These are phyloP conservation scores for Rhodotorula graminis DNA, from an alignment of 768 basidiomycete genomes.

Conservation along the genomic window DNA sequence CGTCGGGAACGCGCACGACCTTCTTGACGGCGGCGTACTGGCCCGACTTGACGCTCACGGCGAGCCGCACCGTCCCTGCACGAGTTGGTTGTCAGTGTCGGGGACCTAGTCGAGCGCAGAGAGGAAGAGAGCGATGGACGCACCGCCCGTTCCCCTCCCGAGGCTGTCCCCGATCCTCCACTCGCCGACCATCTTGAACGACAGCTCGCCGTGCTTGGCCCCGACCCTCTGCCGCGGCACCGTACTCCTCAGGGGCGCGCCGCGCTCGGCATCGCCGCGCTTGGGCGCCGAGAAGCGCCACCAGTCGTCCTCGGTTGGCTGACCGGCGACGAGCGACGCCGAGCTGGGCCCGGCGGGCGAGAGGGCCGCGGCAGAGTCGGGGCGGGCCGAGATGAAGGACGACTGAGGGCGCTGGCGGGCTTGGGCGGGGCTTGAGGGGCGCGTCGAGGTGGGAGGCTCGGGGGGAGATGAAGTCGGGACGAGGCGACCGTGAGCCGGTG, in stretches of 20 bases:
- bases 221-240: too few relatives aligned
- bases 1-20: constrained; percentile 60
- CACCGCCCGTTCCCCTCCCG: constrained; percentile 25
- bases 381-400: too few relatives aligned
- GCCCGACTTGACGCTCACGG: constrained; percentile 77
- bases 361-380: background rate
- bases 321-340: background rate
- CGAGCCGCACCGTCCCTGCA: constrained; percentile 81
- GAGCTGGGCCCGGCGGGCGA: background rate
- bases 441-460: background rate
- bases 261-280: background rate
- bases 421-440: too few relatives aligned
- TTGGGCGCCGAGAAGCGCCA: constrained; percentile 1
- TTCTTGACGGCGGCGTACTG: constrained; percentile 93
- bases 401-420: background rate
- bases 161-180: constrained; percentile 24
- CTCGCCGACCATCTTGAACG: constrained; percentile 16
- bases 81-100: background rate
- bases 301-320: background rate
- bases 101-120: background rate
- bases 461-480: background rate
- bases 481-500: background rate
- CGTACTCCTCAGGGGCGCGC: too few relatives aligned
- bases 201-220: background rate
- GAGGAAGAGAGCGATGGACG: background rate